Percentiles rank a stretch among this genome's conserved stretches.
Conservation (phyloP, 768 basidiomycete species). For the Mycena rosella region DNA sequence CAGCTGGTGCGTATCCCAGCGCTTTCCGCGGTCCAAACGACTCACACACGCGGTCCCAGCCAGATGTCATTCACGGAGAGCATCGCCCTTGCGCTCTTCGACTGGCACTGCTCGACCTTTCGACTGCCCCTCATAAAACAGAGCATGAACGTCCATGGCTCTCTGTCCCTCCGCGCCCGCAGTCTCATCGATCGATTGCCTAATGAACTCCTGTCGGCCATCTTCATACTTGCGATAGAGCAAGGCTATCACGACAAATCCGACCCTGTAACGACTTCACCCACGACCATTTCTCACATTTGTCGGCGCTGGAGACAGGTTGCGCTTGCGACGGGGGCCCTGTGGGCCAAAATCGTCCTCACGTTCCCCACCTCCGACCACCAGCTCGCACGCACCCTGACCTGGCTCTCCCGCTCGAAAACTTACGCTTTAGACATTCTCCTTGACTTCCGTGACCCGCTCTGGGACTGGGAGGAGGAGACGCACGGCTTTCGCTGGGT, state of each 20-base stretch:
- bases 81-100: constrained; percentile 22
- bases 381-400: constrained; percentile 52
- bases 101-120: constrained; percentile 24
- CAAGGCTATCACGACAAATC: constrained; percentile 33
- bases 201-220: constrained; percentile 50
- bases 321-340: constrained; percentile 54
- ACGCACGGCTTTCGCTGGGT: constrained; percentile 56
- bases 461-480: constrained; percentile 62
- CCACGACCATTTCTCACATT: constrained; percentile 59
- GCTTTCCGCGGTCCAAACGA: not conserved
- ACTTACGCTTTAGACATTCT: constrained; percentile 61
- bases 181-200: constrained; percentile 45
- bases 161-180: constrained; percentile 14
- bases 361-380: constrained; percentile 55
- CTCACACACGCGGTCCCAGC: not conserved
- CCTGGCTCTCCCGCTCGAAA: constrained; percentile 61
- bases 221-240: constrained; percentile 45
- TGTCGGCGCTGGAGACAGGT: constrained; percentile 65
- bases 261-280: constrained; percentile 38
- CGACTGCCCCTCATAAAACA: constrained; percentile 16
- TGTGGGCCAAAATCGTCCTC: constrained; percentile 68
- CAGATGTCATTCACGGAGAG: constrained; percentile 30
- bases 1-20: constrained; percentile 7
- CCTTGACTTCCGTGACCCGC: constrained; percentile 72
- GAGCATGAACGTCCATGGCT: constrained; percentile 19